A percentile compares a stretch with the other conserved stretches of the same genome.
These are phyloP conservation scores for Ambrosiella beaveri DNA, from an alignment of 2,329 filamentous ascomycete genomes.

Conservation along the genomic window DNA sequence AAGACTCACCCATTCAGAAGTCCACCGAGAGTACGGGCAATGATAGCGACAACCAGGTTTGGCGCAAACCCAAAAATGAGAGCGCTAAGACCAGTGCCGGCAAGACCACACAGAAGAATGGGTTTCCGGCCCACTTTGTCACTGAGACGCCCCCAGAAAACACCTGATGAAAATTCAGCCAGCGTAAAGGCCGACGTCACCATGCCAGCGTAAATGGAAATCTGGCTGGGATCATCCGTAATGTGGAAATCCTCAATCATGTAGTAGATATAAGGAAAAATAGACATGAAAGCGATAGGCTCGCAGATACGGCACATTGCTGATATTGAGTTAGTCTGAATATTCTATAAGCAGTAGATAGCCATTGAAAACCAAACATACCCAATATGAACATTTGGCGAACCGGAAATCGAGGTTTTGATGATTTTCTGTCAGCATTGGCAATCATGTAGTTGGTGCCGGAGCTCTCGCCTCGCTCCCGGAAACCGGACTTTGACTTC, in stretches of 20 bases:
- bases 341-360: background rate
- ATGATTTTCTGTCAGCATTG: too few relatives aligned
- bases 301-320: conserved; percentile 92
- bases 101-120: conserved; percentile 72
- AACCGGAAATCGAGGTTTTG: too few relatives aligned
- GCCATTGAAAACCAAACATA: conserved; percentile 18
- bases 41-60: conserved; percentile 63
- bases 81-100: conserved; percentile 84
- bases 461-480: too few relatives aligned
- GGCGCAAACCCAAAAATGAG: conserved; percentile 80
- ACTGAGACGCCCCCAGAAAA: conserved; percentile 85
- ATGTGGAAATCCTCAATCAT: conserved; percentile 90
- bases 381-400: conserved; percentile 27
- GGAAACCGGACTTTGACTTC: too few relatives aligned
- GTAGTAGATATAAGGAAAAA: conserved; percentile 95
- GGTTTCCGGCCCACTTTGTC: conserved; percentile 87
- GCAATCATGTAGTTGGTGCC: too few relatives aligned
- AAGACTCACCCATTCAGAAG: conserved; percentile 65
- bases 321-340: conserved; percentile 20
- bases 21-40: conserved; percentile 78
- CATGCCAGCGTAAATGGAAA: conserved; percentile 86
- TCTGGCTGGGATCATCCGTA: conserved; percentile 58
- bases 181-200: conserved; percentile 93
- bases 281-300: conserved; percentile 98
- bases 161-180: conserved; percentile 81